Conservation (phyloP, 345 rosid species). For the Pistacia atlantica region DNA sequence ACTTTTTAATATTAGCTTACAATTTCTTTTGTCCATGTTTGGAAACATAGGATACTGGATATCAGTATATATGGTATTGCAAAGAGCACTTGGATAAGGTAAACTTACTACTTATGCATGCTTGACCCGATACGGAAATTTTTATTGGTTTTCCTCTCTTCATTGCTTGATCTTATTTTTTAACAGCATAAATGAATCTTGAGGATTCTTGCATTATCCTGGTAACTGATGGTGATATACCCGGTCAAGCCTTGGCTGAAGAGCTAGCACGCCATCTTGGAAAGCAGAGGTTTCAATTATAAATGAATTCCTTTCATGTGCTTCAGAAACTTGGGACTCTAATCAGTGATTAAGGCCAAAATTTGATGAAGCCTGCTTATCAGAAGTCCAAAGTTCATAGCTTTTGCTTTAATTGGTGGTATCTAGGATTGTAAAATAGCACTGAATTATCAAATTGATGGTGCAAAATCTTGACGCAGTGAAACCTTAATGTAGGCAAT, state of each 20-base stretch:
- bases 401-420: neutral
- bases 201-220: conserved; percentile 53
- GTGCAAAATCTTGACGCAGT: no score
- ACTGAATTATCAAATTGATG: no score
- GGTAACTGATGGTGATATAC: conserved; percentile 50
- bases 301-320: conserved; percentile 1
- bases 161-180: neutral
- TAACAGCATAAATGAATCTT: neutral
- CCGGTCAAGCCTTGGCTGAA: conserved; percentile 52
- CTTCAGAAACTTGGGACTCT: neutral
- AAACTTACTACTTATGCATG: conserved; percentile 5
- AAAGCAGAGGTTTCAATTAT: conserved; percentile 45
- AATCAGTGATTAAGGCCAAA: neutral
- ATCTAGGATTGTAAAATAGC: no score
- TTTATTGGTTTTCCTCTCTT: neutral
- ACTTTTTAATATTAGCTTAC: neutral
- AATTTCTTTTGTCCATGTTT: neutral
- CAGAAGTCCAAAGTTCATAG: neutral
- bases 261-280: conserved; percentile 62
- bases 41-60: conserved; percentile 46
- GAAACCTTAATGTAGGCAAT: neutral
- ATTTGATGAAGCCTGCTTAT: neutral
- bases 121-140: neutral
- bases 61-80: conserved; percentile 54
- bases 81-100: conserved; percentile 54